phyloP scores from a whole-genome alignment of 805 yeast species.

The Kazachstania bromeliacearum region DNA sequence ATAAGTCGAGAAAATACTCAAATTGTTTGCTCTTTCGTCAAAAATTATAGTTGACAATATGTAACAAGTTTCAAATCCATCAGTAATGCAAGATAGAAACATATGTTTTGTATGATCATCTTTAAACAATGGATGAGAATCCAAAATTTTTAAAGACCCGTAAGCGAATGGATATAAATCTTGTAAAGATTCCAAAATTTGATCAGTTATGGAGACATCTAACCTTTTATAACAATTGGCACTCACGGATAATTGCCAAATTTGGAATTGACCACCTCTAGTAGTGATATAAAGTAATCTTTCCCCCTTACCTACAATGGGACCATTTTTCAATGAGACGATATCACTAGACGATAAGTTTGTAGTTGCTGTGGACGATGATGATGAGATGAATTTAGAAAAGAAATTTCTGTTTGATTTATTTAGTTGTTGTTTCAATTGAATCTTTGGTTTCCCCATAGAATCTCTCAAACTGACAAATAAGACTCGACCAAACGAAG shows the following conservation, averaged over 20 bases:
- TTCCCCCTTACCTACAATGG: conserved; percentile 42
- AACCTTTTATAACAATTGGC: conserved; percentile 34
- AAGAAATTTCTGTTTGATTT: conserved; percentile 31
- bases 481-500: conserved; percentile 58
- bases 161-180: conserved; percentile 45
- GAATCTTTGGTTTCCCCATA: conserved; percentile 46
- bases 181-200: conserved; percentile 34
- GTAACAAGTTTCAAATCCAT: conserved; percentile 29
- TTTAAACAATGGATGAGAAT: conserved; percentile 43
- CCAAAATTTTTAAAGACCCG: conserved; percentile 46
- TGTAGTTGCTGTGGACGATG: background rate
- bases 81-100: conserved; percentile 39
- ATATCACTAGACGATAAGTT: conserved; percentile 32
- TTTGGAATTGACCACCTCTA: conserved; percentile 36
- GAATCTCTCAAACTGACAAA: conserved; percentile 57
- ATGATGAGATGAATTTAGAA: conserved; percentile 18
- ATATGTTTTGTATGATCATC: conserved; percentile 36
- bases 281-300: conserved; percentile 35
- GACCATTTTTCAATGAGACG: conserved; percentile 49
- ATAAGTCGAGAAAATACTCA: conserved; percentile 54
- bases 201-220: conserved; percentile 30
- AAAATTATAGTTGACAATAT: conserved; percentile 45
- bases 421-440: conserved; percentile 20
- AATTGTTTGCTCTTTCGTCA: conserved; percentile 39
- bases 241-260: conserved; percentile 41